Evolutionary conservation across 768 basidiomycete species (phyloP).

Genomic region (Boletus rubropictus): DNA sequence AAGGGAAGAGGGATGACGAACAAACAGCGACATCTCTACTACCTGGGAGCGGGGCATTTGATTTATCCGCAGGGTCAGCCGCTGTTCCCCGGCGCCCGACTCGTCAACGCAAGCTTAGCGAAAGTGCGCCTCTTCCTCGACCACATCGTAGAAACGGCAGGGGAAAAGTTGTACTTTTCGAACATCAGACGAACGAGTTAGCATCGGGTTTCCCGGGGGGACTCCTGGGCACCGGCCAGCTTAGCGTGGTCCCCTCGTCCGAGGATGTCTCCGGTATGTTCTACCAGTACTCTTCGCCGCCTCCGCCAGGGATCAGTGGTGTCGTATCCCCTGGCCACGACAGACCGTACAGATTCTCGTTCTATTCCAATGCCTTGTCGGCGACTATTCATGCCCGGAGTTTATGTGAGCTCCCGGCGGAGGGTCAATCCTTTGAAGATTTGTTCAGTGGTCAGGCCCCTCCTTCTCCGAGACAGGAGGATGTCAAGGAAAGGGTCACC

Average conservation of each 20-base stretch:
- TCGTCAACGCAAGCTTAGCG: conserved; percentile 83
- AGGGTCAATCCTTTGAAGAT: conserved; percentile 89
- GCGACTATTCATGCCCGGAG: conserved; percentile 95
- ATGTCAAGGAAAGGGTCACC: conserved; percentile 2
- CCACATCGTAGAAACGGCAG: conserved; percentile 51
- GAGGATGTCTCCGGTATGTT: conserved; percentile 33
- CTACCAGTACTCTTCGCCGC: conserved; percentile 8
- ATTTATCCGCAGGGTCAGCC: conserved; percentile 10
- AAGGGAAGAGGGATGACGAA: conserved; percentile 7
- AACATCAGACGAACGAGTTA: conserved; percentile 47
- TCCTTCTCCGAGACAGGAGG: conserved; percentile 6
- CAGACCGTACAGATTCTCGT: conserved; percentile 94
- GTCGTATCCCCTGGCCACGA: conserved; percentile 60
- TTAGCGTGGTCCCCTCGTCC: conserved; percentile 38
- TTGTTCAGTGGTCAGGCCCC: conserved; percentile 60
- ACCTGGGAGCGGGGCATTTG: conserved; percentile 2
- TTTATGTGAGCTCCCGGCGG: conserved; percentile 87
- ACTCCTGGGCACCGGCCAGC: conserved; percentile 25
- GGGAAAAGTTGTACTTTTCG: conserved; percentile 91
- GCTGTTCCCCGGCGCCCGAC: conserved; percentile 24
- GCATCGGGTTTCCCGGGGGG: conserved; percentile 43
- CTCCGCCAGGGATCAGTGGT: conserved; percentile 18
- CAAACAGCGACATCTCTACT: conserved; percentile 3
- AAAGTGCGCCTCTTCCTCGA: conserved; percentile 68
- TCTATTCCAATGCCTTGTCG: conserved; percentile 89